Conservation (phyloP, 768 basidiomycete genomes). For the Russula emetica region DNA sequence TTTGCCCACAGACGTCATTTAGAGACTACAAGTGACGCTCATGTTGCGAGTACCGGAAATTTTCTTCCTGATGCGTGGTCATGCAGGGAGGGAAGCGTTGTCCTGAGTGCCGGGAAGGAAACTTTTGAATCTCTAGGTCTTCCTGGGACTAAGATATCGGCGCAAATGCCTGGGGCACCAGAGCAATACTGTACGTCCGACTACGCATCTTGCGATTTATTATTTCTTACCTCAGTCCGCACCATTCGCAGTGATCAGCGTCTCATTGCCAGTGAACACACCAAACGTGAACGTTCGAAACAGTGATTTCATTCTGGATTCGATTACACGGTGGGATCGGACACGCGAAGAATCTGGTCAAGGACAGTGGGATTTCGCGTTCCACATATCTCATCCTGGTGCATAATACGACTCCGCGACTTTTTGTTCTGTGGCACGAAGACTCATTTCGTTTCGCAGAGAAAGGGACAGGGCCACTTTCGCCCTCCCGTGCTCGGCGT, state of each 20-base stretch:
- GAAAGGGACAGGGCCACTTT: slow-evolving; percentile 6
- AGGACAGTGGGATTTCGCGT: slow-evolving; percentile 27
- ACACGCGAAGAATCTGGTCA: slow-evolving; percentile 24
- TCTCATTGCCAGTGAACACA: slow-evolving; percentile 13
- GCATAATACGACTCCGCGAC: neutral
- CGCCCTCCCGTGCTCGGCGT: neutral
- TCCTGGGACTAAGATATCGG: slow-evolving; percentile 51
- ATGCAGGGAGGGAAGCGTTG: slow-evolving; percentile 55
- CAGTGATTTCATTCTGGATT: slow-evolving; percentile 8
- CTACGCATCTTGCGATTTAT: slow-evolving; percentile 39
- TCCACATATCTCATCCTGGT: slow-evolving; percentile 19
- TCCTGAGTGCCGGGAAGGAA: slow-evolving; percentile 50
- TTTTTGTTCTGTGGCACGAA: slow-evolving; percentile 4
- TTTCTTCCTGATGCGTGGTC: slow-evolving; percentile 56
- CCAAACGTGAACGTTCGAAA: slow-evolving; percentile 19
- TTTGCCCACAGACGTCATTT: neutral
- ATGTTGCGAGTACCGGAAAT: slow-evolving; percentile 32
- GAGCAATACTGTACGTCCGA: slow-evolving; percentile 34
- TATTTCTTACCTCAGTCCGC: neutral
- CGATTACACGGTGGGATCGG: slow-evolving; percentile 20
- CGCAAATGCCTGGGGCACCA: slow-evolving; percentile 41
- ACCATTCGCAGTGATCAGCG: slow-evolving; percentile 5
- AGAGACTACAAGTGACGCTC: slow-evolving; percentile 7
- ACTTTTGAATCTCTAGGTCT: slow-evolving; percentile 61
- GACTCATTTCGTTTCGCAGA: neutral